phyloP scores from a whole-genome alignment of 2,329 filamentous ascomycete species.

The Rhytidhysteron rufulum region DNA sequence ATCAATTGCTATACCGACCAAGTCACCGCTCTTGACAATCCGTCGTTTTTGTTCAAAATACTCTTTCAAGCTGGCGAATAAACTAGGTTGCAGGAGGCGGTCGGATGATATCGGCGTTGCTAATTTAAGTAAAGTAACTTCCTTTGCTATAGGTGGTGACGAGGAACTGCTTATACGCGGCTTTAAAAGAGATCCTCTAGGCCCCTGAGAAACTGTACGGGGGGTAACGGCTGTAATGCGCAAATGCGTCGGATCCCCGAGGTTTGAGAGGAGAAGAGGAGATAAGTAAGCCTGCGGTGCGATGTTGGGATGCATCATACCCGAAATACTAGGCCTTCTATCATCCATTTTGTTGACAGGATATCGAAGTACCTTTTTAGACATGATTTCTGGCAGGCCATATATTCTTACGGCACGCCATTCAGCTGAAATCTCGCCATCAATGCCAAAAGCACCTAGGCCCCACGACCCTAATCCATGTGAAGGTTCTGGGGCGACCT shows the following conservation, averaged over 20 bases:
- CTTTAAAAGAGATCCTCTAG: conserved; percentile 37
- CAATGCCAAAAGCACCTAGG: conserved; percentile 62
- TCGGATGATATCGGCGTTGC: conserved; percentile 87
- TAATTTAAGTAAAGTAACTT: conserved; percentile 85
- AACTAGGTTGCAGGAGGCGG: conserved; percentile 74
- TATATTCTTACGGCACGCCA: conserved; percentile 89
- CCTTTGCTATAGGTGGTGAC: conserved; percentile 60
- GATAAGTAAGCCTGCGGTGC: conserved; percentile 64
- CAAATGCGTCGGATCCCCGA: conserved; percentile 74
- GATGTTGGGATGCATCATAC: conserved; percentile 20
- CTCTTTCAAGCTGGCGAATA: conserved; percentile 81
- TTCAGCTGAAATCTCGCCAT: conserved; percentile 55
- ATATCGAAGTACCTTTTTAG: conserved; percentile 52
- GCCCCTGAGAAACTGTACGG: conserved; percentile 38
- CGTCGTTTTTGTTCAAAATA: conserved; percentile 82
- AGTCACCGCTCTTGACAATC: conserved; percentile 79
- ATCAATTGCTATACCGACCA: conserved; percentile 86
- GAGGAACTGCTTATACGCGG: conserved; percentile 42
- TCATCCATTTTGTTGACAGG: conserved; percentile 45
- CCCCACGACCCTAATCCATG: conserved; percentile 66
- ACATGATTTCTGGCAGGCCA: conserved; percentile 72
- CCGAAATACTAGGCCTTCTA: conserved; percentile 51
- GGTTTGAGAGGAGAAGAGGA: conserved; percentile 80
- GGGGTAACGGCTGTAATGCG: conserved; percentile 68
- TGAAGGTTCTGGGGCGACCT: conserved; percentile 70